phyloP scores from a whole-genome alignment of 2,329 filamentous ascomycete species.

The Camptophora hylomeconis region DNA sequence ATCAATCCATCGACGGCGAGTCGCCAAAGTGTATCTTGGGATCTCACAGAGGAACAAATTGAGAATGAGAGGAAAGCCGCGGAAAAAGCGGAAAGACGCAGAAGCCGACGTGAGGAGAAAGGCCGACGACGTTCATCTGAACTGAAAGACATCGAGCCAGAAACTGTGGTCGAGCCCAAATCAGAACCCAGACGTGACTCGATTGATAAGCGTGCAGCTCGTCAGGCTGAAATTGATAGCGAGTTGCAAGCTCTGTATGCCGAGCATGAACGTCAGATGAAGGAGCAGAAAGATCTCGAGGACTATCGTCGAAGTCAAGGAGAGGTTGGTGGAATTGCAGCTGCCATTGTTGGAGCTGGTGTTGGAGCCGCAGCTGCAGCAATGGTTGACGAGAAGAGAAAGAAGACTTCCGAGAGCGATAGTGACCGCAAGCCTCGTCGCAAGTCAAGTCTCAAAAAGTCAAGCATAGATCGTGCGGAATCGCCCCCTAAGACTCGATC shows the following conservation, averaged over 20 bases:
- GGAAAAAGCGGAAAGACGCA: conserved; percentile 19
- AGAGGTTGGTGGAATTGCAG: conserved; percentile 27
- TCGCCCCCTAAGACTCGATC: conserved; percentile 2
- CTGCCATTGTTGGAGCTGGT: conserved; percentile 36
- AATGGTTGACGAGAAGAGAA: conserved; percentile 7
- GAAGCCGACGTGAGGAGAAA: conserved; percentile 14
- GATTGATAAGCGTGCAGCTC: conserved; percentile 4
- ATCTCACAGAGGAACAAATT: conserved; percentile 43
- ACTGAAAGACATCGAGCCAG: conserved; percentile 7
- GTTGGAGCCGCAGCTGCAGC: conserved; percentile 28
- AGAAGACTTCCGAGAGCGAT: conserved; percentile 18
- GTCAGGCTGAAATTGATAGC: conserved; percentile 15
- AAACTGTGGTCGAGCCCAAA: conserved; percentile 1
- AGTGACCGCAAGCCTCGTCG: conserved; percentile 9
- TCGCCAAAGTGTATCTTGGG: conserved; percentile 47
- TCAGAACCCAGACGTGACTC: conserved; percentile 3
- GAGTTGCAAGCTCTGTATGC: conserved; percentile 15
- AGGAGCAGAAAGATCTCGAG: background rate
- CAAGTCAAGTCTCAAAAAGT: conserved; percentile 20
- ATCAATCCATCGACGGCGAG: conserved; percentile 24
- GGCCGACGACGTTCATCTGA: conserved; percentile 8
- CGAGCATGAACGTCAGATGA: conserved; percentile 9
- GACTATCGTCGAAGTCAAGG: conserved; percentile 3
- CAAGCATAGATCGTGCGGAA: conserved; percentile 5
- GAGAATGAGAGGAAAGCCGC: conserved; percentile 29